Evolutionary conservation across 2,329 filamentous ascomycete species (phyloP).

Genomic region (Epichloe elymi): DNA sequence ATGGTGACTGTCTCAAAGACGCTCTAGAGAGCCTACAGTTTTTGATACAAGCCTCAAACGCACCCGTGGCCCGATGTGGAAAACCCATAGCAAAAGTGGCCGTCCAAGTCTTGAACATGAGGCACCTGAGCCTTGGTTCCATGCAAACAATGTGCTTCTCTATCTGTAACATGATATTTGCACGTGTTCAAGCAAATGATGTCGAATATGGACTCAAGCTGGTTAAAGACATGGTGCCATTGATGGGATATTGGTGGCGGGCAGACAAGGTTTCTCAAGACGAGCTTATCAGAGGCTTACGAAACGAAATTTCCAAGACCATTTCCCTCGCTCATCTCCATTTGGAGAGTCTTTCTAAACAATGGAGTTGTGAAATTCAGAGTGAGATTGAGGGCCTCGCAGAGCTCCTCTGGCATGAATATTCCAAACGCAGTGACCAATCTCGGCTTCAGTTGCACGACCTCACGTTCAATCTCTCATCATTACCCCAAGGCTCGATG

Average conservation of each 20-base stretch:
- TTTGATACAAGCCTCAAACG: constrained; percentile 52
- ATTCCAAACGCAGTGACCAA: constrained; percentile 55
- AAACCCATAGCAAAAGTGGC: constrained; percentile 42
- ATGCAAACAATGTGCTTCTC: constrained; percentile 63
- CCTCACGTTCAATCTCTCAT: constrained; percentile 42
- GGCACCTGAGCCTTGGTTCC: constrained; percentile 43
- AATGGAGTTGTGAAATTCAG: constrained; percentile 26
- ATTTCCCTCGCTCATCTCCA: constrained; percentile 54
- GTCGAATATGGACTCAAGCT: constrained; percentile 46
- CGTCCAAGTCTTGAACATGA: constrained; percentile 47
- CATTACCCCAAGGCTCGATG: constrained; percentile 30
- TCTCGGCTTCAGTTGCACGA: constrained; percentile 70
- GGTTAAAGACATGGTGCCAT: constrained; percentile 49
- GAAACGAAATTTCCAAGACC: constrained; percentile 65
- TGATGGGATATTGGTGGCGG: constrained; percentile 67
- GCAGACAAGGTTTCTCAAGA: constrained; percentile 50
- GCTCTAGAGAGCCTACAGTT: constrained; percentile 49
- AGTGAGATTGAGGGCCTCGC: constrained; percentile 49
- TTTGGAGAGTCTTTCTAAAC: constrained; percentile 41
- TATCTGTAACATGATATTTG: constrained; percentile 58
- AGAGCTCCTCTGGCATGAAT: constrained; percentile 65
- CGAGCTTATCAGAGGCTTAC: constrained; percentile 47
- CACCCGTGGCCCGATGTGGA: constrained; percentile 46
- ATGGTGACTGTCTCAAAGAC: constrained; percentile 23
- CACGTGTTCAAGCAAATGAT: constrained; percentile 54